These are phyloP conservation scores for Fusarium irregulare DNA, from an alignment of 2,329 filamentous ascomycete genomes.

Conservation along the genomic window DNA sequence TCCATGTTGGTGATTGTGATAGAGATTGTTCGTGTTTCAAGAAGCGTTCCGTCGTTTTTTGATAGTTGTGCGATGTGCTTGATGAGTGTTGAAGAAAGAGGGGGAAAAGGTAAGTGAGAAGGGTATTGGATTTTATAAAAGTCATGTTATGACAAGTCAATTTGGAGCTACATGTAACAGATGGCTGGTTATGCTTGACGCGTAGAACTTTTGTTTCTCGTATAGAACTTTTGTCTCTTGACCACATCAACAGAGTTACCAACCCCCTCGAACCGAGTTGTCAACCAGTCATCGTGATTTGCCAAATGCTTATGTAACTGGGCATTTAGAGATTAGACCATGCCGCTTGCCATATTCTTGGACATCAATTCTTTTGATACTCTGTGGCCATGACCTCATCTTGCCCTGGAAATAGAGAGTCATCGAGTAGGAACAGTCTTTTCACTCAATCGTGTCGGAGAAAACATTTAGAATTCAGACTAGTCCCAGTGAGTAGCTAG, in stretches of 20 bases:
- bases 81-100: neutral
- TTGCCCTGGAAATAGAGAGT: neutral
- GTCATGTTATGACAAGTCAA: accelerated
- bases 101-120: neutral
- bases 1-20: neutral
- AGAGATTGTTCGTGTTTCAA: no score
- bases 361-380: neutral
- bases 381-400: neutral
- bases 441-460: neutral
- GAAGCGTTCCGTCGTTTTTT: neutral
- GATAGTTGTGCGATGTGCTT: neutral
- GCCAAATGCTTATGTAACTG: neutral
- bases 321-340: neutral
- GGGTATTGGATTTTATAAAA: neutral
- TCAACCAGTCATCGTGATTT: neutral
- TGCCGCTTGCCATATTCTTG: neutral
- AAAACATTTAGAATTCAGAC: neutral
- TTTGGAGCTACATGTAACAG: accelerated
- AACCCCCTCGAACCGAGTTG: neutral
- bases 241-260: neutral
- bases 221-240: neutral
- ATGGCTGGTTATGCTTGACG: neutral
- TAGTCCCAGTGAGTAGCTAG: neutral
- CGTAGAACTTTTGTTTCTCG: neutral
- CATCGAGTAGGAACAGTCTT: neutral